Evolutionary conservation across 345 rosid species (phyloP), one percentile per base, ranked within the genome.

Genomic region (Tarenaya hassleriana): DNA sequence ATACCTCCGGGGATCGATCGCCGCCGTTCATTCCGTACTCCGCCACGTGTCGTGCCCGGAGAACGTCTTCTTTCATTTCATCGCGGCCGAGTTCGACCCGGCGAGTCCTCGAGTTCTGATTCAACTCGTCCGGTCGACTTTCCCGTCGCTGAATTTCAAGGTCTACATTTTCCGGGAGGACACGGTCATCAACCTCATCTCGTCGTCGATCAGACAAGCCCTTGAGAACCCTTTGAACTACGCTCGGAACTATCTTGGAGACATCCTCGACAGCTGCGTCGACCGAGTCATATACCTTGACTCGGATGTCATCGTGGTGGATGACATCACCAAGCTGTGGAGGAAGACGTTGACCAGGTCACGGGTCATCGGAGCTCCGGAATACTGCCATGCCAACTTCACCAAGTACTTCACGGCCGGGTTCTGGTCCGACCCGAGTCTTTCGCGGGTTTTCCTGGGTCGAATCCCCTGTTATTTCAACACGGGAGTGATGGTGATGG

Each of bases 401-500:
- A 85, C 94, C 10, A 71, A 70, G 47, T 92, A 92, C 55, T 92
- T 92, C 83, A 85, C 97, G 0, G 69, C 76, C 32, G 50, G 19
- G 31, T 88, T 92, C 73, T 92, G 98, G 98, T 75, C 84, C 46
- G 95, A 88, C 77, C 87, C 83, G 67, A 56, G 9, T 16, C 41
- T 85, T 11, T 58, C 83, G 29, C 75, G 85, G 66, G 76, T 69
- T 7, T 88, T 92, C 54, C 60, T 63, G 38, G 66, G 73, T n/a
- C 61, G 76, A 37, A 72, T 34, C 7, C 95, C 98, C 0, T 88
- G 97, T 19, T 92, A 92, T 55, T 92, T 92, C 74, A 92, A 92
- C 70, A 92, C 98, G 0, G 98, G 98, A 13, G 98, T 88, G 40
- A 88, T 92, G 98, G 95, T 92, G 52, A 92, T 88, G 84, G 98